Evolutionary conservation across 139 green algal species (phyloP).

Genomic region (Micractinium sp.): DNA sequence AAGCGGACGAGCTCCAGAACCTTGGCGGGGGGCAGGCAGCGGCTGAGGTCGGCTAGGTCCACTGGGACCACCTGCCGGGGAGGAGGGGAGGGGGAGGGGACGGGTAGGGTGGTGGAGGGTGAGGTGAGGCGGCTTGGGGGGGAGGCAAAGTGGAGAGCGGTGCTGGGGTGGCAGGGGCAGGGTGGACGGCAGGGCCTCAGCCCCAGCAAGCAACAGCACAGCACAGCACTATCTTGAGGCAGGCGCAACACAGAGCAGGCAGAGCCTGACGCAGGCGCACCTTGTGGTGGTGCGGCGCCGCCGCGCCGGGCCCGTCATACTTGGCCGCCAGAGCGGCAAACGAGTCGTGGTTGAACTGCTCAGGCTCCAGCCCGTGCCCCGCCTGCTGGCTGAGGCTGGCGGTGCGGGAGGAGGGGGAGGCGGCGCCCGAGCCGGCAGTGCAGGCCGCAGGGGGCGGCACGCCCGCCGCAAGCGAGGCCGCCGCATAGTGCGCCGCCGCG

Average conservation of each 20-base stretch:
- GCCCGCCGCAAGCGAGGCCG: background rate
- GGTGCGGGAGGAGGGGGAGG: background rate
- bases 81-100: background rate
- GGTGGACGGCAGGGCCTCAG: too few species aligned
- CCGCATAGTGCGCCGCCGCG: background rate
- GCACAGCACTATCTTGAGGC: background rate
- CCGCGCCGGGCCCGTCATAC: background rate
- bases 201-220: too few species aligned
- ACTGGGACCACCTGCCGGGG: background rate
- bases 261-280: background rate
- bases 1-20: conserved; percentile 45
- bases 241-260: background rate
- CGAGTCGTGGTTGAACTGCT: conserved; percentile 12
- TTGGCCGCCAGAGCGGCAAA: conserved; percentile 8
- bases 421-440: background rate
- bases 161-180: too few species aligned
- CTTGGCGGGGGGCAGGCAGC: conserved; percentile 41
- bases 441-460: background rate
- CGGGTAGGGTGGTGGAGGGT: background rate
- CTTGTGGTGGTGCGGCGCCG: background rate
- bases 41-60: conserved; percentile 29
- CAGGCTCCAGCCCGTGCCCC: background rate
- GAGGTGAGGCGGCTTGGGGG: too few species aligned
- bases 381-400: background rate
- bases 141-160: too few species aligned